Base-by-base conservation (phyloP, 1,284 basidiomycete species). In the Schizophyllum commune region DNA sequence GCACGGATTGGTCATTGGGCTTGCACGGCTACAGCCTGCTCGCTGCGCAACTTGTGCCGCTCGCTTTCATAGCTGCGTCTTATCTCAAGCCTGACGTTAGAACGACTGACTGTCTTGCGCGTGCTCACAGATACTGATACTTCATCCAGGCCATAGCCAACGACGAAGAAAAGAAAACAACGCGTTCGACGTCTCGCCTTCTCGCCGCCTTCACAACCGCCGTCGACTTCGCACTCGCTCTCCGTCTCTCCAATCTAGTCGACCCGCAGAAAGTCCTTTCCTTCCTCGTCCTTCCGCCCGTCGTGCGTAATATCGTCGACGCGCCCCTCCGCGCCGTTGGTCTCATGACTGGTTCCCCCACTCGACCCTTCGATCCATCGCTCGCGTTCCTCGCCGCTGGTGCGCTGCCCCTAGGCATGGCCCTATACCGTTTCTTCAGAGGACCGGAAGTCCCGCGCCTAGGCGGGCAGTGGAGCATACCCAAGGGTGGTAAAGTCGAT, bases 201-300 rank as follows among this genome's bases (percentile, higher is more conserved):
- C 54, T 76, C 22, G 71, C 78, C 19, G 77, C 72, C 64, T 68
- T 84, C 62, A 65, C 76, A 47, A 77, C 80, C 1, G 74, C 79
- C 34, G 66, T 84, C 52, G 77, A 79, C 57, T 89, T 89, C 68
- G 79, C 82, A 3, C 71, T 85, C 57, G 82, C 83, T 3, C 75
- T 89, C 47, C 76, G 76, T 39, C 72, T 88, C 32, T 82, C 81
- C 33, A 82, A 83, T 63, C 79, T 89, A 66, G 77, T 76, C 58
- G 78, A 82, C 61, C 75, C 82, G 5, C 63, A 69, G 47, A 82
- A 83, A 61, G 83, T 88, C 39, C 65, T 84, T 34, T 74, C 77
- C 2, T 88, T 89, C 73, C 75, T 88, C 19, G 68, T 79, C 34
- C 74, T 83, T 54, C 83, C 82, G 5, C 70, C 75, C 51, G 73